phyloP scores from a whole-genome alignment of 2,329 filamentous ascomycete species.

The Xylaria sp. region DNA sequence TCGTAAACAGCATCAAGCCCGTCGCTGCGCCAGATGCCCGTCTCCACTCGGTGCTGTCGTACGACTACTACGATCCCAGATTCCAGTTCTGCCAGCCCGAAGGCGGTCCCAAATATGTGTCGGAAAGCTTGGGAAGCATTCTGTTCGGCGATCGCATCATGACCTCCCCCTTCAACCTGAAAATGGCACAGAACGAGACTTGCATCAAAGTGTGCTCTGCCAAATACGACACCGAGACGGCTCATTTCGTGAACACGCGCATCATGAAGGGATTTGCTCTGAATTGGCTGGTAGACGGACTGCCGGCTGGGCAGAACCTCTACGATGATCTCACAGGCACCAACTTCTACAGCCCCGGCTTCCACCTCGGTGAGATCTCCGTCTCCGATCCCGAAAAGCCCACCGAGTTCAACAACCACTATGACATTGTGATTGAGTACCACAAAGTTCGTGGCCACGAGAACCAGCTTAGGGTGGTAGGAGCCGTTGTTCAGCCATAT shows the following conservation, averaged over 20 bases:
- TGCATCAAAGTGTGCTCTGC: constrained; percentile 83
- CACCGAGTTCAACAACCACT: constrained; percentile 88
- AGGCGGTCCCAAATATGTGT: constrained; percentile 79
- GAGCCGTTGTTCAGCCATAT: constrained; percentile 85
- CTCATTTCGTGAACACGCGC: constrained; percentile 82
- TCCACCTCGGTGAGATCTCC: constrained; percentile 74
- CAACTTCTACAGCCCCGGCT: constrained; percentile 91
- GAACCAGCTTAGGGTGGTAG: constrained; percentile 86
- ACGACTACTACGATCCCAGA: constrained; percentile 90
- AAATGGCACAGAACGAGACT: constrained; percentile 86
- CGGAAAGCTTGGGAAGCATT: constrained; percentile 94
- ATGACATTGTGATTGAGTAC: constrained; percentile 93
- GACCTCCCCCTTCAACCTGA: constrained; percentile 91
- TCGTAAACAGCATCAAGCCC: constrained; percentile 93
- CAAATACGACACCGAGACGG: constrained; percentile 71
- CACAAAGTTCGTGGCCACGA: constrained; percentile 77
- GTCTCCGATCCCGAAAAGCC: constrained; percentile 62
- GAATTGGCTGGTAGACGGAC: constrained; percentile 95
- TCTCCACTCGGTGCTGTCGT: constrained; percentile 91
- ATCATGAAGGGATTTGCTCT: constrained; percentile 90
- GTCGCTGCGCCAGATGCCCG: constrained; percentile 82
- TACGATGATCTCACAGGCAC: constrained; percentile 79
- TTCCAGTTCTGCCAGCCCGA: constrained; percentile 91
- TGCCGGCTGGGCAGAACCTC: constrained; percentile 88
- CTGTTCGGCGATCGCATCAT: constrained; percentile 97